phyloP scores from a whole-genome alignment of 768 basidiomycete genomes.

The Suillus variegatus region DNA sequence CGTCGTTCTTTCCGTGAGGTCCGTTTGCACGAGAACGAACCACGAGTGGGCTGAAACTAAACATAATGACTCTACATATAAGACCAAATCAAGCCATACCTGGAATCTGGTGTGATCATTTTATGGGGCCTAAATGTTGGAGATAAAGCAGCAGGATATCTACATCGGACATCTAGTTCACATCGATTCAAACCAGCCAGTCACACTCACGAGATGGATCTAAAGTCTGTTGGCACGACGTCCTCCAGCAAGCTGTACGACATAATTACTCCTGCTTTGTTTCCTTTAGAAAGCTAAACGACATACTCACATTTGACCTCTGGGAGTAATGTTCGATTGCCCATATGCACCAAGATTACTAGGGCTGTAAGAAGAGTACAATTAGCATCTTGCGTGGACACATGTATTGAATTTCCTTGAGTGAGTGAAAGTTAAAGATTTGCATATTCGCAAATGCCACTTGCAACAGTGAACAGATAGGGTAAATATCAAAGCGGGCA shows the following conservation, averaged over 20 bases:
- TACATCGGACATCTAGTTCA: slow-evolving; percentile 7
- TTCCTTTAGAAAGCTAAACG: background rate
- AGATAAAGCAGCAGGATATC: slow-evolving; percentile 20
- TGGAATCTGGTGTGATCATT: slow-evolving; percentile 35
- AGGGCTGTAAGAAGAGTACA: slow-evolving; percentile 29
- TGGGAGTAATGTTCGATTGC: slow-evolving; percentile 16
- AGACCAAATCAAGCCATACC: slow-evolving; percentile 17
- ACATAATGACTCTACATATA: slow-evolving; percentile 7
- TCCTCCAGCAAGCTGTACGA: slow-evolving; percentile 1
- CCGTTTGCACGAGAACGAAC: slow-evolving; percentile 21
- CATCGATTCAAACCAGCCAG: slow-evolving; percentile 3
- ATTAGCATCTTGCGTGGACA: slow-evolving; percentile 8
- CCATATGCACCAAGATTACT: slow-evolving; percentile 34
- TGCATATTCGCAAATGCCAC: background rate
- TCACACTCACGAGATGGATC: slow-evolving; percentile 21
- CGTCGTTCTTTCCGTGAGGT: slow-evolving; percentile 13
- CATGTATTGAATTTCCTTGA: background rate
- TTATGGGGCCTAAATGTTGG: slow-evolving; percentile 18
- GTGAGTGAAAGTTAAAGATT: background rate
- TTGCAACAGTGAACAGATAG: background rate
- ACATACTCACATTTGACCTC: slow-evolving; percentile 21
- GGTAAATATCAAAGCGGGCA: background rate
- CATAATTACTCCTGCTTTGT: background rate
- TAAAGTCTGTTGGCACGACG: slow-evolving; percentile 27
- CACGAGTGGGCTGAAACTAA: slow-evolving; percentile 22